Evolutionary conservation across 495 filamentous ascomycete species (phyloP).

Genomic region (Cercophora sp.): DNA sequence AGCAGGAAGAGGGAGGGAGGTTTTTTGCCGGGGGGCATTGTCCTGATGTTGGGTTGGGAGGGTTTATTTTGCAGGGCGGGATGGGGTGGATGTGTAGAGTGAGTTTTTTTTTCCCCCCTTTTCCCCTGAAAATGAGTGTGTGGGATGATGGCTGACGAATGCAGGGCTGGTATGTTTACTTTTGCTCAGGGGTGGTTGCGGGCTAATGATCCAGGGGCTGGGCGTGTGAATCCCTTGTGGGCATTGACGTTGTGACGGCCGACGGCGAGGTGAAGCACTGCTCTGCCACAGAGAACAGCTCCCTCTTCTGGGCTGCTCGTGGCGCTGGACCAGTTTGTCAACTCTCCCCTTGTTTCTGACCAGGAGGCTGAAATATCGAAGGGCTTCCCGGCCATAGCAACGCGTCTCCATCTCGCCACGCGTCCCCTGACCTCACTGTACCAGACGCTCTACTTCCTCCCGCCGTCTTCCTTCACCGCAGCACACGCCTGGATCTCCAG

Average conservation of each 20-base stretch:
- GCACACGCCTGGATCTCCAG: conserved; percentile 43
- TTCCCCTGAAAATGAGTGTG: too few species aligned
- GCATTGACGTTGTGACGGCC: conserved; percentile 48
- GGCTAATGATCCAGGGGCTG: conserved; percentile 40
- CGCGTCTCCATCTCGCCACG: conserved; percentile 42
- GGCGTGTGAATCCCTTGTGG: conserved; percentile 48
- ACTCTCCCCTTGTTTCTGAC: too few species aligned
- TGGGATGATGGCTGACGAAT: too few species aligned
- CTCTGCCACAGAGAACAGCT: conserved; percentile 37
- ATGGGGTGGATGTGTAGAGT: conserved; percentile 57
- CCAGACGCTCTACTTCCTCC: conserved; percentile 44
- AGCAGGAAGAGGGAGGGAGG: conserved; percentile 23
- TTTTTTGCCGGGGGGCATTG: conserved; percentile 54
- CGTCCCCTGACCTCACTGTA: conserved; percentile 32
- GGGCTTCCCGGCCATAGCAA: conserved; percentile 48
- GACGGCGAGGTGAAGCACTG: conserved; percentile 37
- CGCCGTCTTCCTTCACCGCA: conserved; percentile 33
- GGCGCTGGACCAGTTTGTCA: conserved; percentile 55
- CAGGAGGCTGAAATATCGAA: too few species aligned
- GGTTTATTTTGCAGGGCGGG: conserved; percentile 52
- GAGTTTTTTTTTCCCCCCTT: too few species aligned
- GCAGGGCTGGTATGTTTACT: too few species aligned
- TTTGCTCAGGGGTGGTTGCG: too few species aligned
- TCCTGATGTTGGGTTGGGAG: conserved; percentile 54
- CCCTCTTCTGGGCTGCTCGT: conserved; percentile 49